Evolutionary conservation across 352 stramenopile species (phyloP), one percentile per base, ranked within the genome.

Genomic region (Phytophthora sp.): DNA sequence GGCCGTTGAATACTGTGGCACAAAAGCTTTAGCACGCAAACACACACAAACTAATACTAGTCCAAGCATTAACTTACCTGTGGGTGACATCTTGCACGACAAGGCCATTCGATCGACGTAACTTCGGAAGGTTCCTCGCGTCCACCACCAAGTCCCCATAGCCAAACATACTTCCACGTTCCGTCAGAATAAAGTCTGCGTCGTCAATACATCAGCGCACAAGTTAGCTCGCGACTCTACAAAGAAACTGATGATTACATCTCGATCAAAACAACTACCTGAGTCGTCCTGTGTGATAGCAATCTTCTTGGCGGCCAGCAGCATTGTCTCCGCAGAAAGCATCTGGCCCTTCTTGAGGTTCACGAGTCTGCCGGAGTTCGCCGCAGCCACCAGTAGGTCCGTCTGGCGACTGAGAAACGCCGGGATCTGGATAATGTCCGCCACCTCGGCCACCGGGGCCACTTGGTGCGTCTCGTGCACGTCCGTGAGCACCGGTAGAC

Each of bases 261-360:
- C n/a, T n/a, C n/a, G n/a, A n/a, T n/a, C n/a, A n/a, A n/a, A n/a
- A n/a, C 39, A 10, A 34, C 48, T 30, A 88, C 76, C 76, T 21
- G 53, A 38, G 39, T 92, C 77, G 5, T 68, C 70, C 46, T 92
- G 83, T 4, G 83, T 91, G 12, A 74, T 54, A 13, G 72, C 64
- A 39, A 92, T 64, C 30, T 92, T 94, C 56, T 89, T 91, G 23
- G 83, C 85, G 8, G 85, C 85, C 24, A 94, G 57, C 9, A 93
- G 63, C 89, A 96, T 96, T 17, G 87, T 94, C 44, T 92, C 85
- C 5, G 84, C 73, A 12, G 82, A 91, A 2, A 92, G 80, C 82
- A 97, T 94, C 54, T 97, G 89, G 7, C 88, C 89, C 35, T 95
- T 95, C 64, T 96, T 97, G 34, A 97, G 73, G 63, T 96, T 94